phyloP scores from a whole-genome alignment of 2,329 filamentous ascomycete genomes.

The Tolypocladium guangdongense region DNA sequence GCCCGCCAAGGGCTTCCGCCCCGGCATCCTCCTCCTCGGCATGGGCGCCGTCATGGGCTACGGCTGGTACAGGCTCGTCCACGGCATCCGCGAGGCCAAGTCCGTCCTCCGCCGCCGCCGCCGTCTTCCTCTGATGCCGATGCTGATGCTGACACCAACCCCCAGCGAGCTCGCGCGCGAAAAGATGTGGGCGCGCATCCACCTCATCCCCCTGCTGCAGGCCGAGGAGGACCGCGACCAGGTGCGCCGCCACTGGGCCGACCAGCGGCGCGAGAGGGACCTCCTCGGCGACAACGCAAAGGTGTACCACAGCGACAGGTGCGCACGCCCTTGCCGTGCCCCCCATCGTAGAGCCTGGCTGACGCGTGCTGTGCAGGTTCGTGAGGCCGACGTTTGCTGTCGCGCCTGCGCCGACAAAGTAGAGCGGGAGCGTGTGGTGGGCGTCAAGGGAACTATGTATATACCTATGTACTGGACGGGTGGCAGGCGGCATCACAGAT shows the following conservation, averaged over 20 bases:
- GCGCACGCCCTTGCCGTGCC: background rate
- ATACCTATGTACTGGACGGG: slow-evolving; percentile 3
- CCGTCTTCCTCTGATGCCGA: no score
- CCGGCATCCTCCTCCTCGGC: slow-evolving; percentile 64
- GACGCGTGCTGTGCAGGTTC: slow-evolving; percentile 41
- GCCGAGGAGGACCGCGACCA: slow-evolving; percentile 95
- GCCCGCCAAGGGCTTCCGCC: slow-evolving; percentile 81
- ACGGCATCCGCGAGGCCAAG: slow-evolving; percentile 86
- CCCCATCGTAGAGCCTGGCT: background rate
- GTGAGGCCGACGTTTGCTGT: slow-evolving; percentile 71
- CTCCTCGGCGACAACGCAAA: slow-evolving; percentile 73
- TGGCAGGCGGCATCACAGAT: background rate
- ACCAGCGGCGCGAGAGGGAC: slow-evolving; percentile 83
- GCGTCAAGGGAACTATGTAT: slow-evolving; percentile 3
- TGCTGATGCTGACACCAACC: no score
- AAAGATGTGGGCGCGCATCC: slow-evolving; percentile 96
- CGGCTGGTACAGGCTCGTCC: slow-evolving; percentile 78
- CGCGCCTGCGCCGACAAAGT: slow-evolving; percentile 55
- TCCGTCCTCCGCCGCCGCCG: slow-evolving; percentile 44
- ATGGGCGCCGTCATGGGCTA: slow-evolving; percentile 73
- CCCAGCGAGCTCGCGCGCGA: slow-evolving; percentile 83
- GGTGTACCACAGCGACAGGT: slow-evolving; percentile 86
- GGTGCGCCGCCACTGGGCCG: slow-evolving; percentile 75
- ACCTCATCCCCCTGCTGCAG: slow-evolving; percentile 86
- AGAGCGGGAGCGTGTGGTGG: slow-evolving; percentile 11